phyloP scores from a whole-genome alignment of 805 yeast species.

The Nakazawaea wickerhamii region DNA sequence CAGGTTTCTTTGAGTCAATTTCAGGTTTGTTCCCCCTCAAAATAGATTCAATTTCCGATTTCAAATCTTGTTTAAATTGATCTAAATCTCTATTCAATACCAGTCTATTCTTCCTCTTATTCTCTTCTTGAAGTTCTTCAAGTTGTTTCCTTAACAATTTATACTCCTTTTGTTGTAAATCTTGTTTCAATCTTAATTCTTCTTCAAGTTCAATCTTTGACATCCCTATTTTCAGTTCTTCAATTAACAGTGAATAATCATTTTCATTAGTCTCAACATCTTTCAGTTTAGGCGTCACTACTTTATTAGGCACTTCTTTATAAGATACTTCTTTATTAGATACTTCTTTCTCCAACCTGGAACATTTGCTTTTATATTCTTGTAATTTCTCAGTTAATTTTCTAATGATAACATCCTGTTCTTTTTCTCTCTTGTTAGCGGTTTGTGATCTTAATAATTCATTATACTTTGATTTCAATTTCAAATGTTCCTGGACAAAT shows the following conservation, averaged over 20 bases:
- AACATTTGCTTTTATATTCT: slow-evolving; percentile 1
- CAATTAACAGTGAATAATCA: slow-evolving; percentile 3
- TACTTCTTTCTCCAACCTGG: not conserved
- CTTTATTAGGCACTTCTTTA: not conserved
- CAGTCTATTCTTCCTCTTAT: not conserved
- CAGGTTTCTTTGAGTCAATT: not conserved
- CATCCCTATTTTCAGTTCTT: slow-evolving; percentile 4
- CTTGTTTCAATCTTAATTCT: slow-evolving; percentile 4
- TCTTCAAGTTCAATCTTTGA: slow-evolving; percentile 10
- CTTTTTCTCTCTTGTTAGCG: not conserved
- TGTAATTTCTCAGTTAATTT: slow-evolving; percentile 10
- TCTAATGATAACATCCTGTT: not conserved
- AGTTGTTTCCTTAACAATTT: slow-evolving; percentile 3
- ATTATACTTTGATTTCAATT: slow-evolving; percentile 9
- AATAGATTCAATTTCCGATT: slow-evolving; percentile 2
- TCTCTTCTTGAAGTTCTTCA: slow-evolving; percentile 4
- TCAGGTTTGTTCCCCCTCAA: not conserved
- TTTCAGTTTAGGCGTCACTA: not conserved
- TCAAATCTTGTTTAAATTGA: slow-evolving; percentile 4
- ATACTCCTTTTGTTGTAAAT: slow-evolving; percentile 9
- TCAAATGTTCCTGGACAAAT: slow-evolving; percentile 9
- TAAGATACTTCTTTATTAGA: not conserved
- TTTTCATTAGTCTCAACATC: not conserved
- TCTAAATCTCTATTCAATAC: slow-evolving; percentile 9
- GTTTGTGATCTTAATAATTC: slow-evolving; percentile 1